Base-by-base conservation (phyloP, 1,284 basidiomycete genomes). In the Ceratobasidium theobromae region DNA sequence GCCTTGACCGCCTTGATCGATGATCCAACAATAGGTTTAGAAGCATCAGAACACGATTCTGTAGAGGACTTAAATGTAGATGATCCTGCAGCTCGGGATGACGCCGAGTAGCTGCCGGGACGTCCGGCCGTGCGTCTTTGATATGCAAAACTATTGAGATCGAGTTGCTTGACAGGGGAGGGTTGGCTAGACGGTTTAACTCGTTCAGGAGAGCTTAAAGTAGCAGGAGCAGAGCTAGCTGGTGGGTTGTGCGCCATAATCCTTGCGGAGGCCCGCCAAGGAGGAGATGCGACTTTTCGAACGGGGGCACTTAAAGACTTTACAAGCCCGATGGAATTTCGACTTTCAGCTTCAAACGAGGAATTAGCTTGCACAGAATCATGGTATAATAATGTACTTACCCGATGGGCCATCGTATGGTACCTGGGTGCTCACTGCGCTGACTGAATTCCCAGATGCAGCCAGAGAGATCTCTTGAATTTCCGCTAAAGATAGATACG, bases 111-210 rank as follows among this genome's bases (percentile, higher is more conserved):
- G 28, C 54, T 57, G 16, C 6, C 25, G 14, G 38, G 18, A 25
- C 57, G 57, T 28, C 45, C 57, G 49, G n/a, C 33, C 8, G 57
- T 16, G 33, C 57, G 57, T 30, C 27, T 60, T 5, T 60, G 57
- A 30, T 27, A 60, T 1, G 30, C 45, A 30, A 60, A 60, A 27
- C 41, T 49, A 32, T 60, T 49, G 43, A 49, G n/a, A 32, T 60
- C 45, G 14, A 60, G 43, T 18, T 60, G 43, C 27, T 60, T 60
- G 41, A 49, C 57, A 23, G 57, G 57, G 11, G 57, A 60, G 18
- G 57, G 45, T 27, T 60, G 57, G 23, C 28, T 48, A 18, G 43
- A 60, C 16, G 57, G 49, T 35, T 48, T 48, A 6, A 21, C n/a
- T n/a, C n/a, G n/a, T n/a, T n/a, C n/a, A n/a, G n/a, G 8, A 2